Conservation (phyloP, 805 yeast genomes). For the Peterozyma xylosa region DNA sequence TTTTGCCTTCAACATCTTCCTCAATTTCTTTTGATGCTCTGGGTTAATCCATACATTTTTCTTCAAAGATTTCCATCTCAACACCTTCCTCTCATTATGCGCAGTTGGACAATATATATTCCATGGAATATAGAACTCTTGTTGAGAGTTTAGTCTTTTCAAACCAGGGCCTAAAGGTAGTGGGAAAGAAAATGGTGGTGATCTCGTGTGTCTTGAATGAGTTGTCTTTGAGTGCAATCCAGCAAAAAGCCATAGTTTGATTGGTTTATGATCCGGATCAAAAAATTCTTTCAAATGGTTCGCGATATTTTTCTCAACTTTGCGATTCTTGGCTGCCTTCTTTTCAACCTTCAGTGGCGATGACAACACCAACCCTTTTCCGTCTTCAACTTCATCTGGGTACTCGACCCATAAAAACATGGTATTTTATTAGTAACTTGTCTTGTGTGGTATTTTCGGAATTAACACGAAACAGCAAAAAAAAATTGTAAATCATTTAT, state of each 20-base stretch:
- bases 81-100: constrained; percentile 13
- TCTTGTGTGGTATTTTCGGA: no score
- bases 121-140: constrained; percentile 24
- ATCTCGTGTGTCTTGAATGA: not conserved
- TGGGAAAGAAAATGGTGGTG: constrained; percentile 10
- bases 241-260: constrained; percentile 14
- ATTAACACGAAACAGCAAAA: no score
- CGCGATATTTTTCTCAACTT: no score
- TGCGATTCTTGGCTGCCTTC: no score
- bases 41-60: constrained; percentile 12
- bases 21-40: constrained; percentile 1
- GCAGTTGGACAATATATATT: constrained; percentile 24
- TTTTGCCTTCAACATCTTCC: constrained; percentile 1
- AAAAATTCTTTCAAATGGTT: not conserved
- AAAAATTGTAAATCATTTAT: no score
- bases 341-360: no score
- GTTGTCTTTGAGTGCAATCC: constrained; percentile 14
- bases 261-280: not conserved
- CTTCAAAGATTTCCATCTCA: constrained; percentile 21
- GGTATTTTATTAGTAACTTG: no score
- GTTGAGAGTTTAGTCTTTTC: constrained; percentile 9
- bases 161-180: constrained; percentile 16
- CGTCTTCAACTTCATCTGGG: no score
- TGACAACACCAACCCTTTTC: no score
- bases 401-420: no score